Evolutionary conservation across 139 green algal species (phyloP).

Genomic region (Gonium pectorale): DNA sequence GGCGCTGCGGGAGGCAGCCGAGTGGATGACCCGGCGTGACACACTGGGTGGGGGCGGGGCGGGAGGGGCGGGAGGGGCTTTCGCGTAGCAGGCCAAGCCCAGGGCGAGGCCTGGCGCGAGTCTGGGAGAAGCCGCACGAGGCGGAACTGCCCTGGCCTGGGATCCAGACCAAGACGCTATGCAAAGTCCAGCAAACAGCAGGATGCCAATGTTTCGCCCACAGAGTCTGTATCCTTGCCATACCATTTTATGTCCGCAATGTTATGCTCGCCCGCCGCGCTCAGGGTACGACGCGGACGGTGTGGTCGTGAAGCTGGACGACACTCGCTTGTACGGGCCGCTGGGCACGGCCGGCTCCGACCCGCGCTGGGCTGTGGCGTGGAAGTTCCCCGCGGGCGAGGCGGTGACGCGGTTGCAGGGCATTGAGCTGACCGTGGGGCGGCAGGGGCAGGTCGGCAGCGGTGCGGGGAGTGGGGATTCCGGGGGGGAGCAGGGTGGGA

Average conservation of each 20-base stretch:
- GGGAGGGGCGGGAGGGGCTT: too few relatives aligned
- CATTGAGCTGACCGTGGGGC: constrained; percentile 60
- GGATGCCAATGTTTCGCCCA: too few relatives aligned
- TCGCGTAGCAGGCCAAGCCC: too few relatives aligned
- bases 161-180: too few relatives aligned
- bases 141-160: too few relatives aligned
- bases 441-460: constrained; percentile 49
- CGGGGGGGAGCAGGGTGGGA: neutral
- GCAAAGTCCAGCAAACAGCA: too few relatives aligned
- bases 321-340: constrained; percentile 24
- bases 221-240: too few relatives aligned
- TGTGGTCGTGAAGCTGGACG: constrained; percentile 68
- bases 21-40: constrained; percentile 53
- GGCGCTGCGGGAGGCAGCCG: constrained; percentile 48
- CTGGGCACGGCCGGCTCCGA: constrained; percentile 37
- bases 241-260: too few relatives aligned
- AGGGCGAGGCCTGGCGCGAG: too few relatives aligned
- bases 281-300: constrained; percentile 70
- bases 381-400: constrained; percentile 67
- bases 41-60: constrained; percentile 36
- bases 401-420: constrained; percentile 55
- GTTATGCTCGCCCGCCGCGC: too few relatives aligned
- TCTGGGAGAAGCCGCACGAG: too few relatives aligned
- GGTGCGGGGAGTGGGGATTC: too few relatives aligned
- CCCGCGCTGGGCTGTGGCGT: constrained; percentile 67